phyloP scores from a whole-genome alignment of 306 rosid species.

The Crotalaria pallida region DNA sequence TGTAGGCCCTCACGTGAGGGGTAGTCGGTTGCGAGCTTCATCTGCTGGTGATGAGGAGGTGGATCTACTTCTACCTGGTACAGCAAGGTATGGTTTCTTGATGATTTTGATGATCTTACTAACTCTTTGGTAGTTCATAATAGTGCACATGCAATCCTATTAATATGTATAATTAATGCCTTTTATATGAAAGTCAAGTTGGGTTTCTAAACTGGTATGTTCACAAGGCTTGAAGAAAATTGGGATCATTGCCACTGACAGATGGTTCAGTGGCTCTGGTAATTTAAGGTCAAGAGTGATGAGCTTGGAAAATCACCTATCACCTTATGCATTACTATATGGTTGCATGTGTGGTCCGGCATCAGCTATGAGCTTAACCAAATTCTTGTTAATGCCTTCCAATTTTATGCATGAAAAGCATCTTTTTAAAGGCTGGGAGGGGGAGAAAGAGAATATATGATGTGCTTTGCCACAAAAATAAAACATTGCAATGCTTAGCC shows the following conservation, averaged over 20 bases:
- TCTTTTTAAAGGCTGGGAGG: no score
- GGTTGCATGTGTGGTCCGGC: not conserved
- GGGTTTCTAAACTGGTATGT: not conserved
- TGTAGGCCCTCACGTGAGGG: constrained; percentile 83
- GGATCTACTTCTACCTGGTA: constrained; percentile 89
- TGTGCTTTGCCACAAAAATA: no score
- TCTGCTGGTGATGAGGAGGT: constrained; percentile 83
- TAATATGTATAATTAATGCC: not conserved
- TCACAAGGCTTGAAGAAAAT: not conserved
- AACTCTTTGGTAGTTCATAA: not conserved
- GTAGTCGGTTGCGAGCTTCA: constrained; percentile 84
- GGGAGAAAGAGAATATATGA: no score
- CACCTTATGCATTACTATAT: not conserved
- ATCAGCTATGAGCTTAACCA: not conserved
- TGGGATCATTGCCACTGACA: not conserved
- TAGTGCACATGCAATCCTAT: not conserved
- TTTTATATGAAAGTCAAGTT: not conserved
- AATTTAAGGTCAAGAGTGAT: not conserved
- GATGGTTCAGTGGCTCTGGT: not conserved
- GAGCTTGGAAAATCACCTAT: not conserved
- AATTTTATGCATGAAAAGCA: no score
- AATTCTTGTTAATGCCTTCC: no score
- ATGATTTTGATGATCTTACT: not conserved
- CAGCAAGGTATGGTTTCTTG: constrained; percentile 61
- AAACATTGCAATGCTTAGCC: no score